Conservation (phyloP, 495 filamentous ascomycete genomes). For the Polyplosphaeria fusca region DNA sequence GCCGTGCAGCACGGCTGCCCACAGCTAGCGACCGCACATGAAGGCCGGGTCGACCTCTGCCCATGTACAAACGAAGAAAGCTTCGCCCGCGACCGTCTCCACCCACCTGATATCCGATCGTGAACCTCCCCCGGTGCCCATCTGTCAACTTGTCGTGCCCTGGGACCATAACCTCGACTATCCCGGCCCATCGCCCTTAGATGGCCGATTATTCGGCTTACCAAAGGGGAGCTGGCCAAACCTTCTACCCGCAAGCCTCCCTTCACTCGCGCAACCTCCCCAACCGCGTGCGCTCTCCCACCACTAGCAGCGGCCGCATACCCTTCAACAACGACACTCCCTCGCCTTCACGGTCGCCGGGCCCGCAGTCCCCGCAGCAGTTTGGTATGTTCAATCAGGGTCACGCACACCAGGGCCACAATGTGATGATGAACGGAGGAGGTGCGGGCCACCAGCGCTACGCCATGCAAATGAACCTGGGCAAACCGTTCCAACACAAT, state of each 20-base stretch:
- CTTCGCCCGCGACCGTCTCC: constrained; percentile 34
- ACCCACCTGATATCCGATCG: constrained; percentile 30
- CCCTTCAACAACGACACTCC: constrained; percentile 57
- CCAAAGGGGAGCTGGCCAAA: constrained; percentile 67
- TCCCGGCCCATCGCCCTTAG: constrained; percentile 44
- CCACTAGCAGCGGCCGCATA: constrained; percentile 45
- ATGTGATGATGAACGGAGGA: constrained; percentile 68
- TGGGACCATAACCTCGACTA: neutral
- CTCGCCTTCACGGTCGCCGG: constrained; percentile 67
- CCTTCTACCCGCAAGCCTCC: constrained; percentile 54
- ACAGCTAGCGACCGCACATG: constrained; percentile 26
- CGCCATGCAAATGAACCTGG: constrained; percentile 62
- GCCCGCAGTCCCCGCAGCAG: constrained; percentile 62
- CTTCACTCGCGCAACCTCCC: constrained; percentile 49
- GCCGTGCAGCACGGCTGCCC: constrained; percentile 15
- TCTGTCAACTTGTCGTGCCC: constrained; percentile 2
- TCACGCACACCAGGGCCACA: constrained; percentile 74
- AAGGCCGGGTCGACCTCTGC: constrained; percentile 18
- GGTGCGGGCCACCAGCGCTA: constrained; percentile 60
- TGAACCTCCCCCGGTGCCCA: constrained; percentile 10
- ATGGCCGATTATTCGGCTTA: constrained; percentile 82
- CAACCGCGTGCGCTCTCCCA: constrained; percentile 57
- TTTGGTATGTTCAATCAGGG: constrained; percentile 78
- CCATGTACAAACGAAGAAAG: constrained; percentile 44
- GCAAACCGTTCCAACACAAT: constrained; percentile 57